Evolutionary conservation across 139 green algal species (phyloP), one percentile per base, ranked within the genome.

Genomic region (Coccomyxa sp.): DNA sequence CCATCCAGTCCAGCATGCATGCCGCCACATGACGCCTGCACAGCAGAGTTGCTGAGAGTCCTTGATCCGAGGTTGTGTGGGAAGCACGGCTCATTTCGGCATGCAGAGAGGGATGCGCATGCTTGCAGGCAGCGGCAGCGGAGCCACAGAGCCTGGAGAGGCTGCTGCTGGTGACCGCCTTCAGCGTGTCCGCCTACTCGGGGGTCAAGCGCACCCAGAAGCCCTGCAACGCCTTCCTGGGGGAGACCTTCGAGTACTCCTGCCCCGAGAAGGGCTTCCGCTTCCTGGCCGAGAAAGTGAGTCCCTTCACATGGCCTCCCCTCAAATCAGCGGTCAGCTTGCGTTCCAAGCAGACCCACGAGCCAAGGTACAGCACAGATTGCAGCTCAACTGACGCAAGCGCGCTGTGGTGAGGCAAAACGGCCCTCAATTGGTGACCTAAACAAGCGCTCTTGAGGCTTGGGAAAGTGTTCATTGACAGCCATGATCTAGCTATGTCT

Each of bases 151-250:
- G 81, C 12, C 31, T 88, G 2, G 86, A 94, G 73, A 86, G 92
- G 10, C 58, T 94, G 50, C 27, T 92, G 35, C 77, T 85, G 29
- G 85, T 97, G 14, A 86, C 89, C 8, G 90, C 92, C 5, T 97
- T 97, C 85, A 92, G 91, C 2, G 88, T 97, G 35, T 83, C 73
- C 33, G 71, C 79, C 7, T 92, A 92, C 79, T 78, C 73, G 22
- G 81, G 55, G 77, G 84, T 75, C 24, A 83, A 86, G 39, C 86
- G 89, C 78, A 91, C 88, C 50, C 38, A 69, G 44, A 93, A 93
- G 76, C 89, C 89, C 41, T 93, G 92, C 86, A 95, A 96, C 82
- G 91, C 91, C 27, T 79, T 95, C 77, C 82, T 95, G 39, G 91
- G 91, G 16, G 91, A 95, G 78, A 95, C 91, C 5, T 95, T 84